These are phyloP conservation scores for Sphaerostilbella broomeana DNA, from an alignment of 2,329 filamentous ascomycete genomes.

Conservation along the genomic window DNA sequence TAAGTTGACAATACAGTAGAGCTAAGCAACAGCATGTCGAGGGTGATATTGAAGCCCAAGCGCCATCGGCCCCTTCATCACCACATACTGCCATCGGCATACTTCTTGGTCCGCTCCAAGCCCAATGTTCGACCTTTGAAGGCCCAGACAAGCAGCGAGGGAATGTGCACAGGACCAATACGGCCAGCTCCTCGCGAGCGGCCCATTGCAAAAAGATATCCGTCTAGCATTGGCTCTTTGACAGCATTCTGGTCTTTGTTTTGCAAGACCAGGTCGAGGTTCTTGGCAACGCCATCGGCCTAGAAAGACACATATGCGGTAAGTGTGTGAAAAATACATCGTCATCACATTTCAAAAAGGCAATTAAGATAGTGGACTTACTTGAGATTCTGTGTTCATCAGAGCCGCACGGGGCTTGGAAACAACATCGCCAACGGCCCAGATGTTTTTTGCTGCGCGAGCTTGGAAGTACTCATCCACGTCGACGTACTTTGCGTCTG, in stretches of 20 bases:
- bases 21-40: too few species aligned
- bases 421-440: slow-evolving; percentile 49
- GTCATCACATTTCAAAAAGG: too few species aligned
- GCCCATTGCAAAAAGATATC: slow-evolving; percentile 42
- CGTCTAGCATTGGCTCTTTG: slow-evolving; percentile 43
- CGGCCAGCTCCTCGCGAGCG: slow-evolving; percentile 45
- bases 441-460: slow-evolving; percentile 37
- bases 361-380: slow-evolving; percentile 23
- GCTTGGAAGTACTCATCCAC: slow-evolving; percentile 48
- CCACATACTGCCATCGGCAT: slow-evolving; percentile 43
- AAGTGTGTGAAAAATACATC: not conserved
- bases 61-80: slow-evolving; percentile 26
- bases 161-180: slow-evolving; percentile 39
- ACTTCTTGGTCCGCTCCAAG: slow-evolving; percentile 37
- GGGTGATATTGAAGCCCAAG: slow-evolving; percentile 2
- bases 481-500: slow-evolving; percentile 37
- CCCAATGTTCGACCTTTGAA: slow-evolving; percentile 48
- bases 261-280: slow-evolving; percentile 42
- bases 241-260: slow-evolving; percentile 38
- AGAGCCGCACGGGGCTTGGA: slow-evolving; percentile 49
- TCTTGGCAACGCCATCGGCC: slow-evolving; percentile 47
- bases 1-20: too few species aligned
- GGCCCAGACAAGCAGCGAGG: slow-evolving; percentile 45
- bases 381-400: slow-evolving; percentile 53
- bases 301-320: slow-evolving; percentile 17